Conservation (phyloP, 257 asterid genomes). For the Gentiana macrophylla region DNA sequence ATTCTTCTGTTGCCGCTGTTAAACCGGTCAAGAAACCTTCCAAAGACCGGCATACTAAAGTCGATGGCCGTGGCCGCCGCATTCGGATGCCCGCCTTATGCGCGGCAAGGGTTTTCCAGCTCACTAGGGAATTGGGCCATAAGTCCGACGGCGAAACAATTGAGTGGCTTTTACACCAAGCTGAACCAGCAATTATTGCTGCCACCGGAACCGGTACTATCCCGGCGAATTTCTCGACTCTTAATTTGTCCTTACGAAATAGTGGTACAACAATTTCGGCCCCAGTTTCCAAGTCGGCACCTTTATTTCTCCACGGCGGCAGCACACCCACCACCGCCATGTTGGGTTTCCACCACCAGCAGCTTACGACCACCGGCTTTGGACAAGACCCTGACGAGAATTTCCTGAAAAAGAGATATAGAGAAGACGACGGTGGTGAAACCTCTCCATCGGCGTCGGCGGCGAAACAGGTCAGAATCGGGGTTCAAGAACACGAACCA, state of each 20-base stretch:
- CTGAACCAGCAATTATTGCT: slow-evolving; percentile 33
- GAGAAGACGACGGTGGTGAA: slow-evolving; percentile 49
- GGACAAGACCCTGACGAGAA: slow-evolving; percentile 57
- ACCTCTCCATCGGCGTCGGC: slow-evolving; percentile 37
- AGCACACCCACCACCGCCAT: slow-evolving; percentile 47
- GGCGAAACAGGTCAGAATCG: too few relatives aligned
- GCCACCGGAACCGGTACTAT: slow-evolving; percentile 35
- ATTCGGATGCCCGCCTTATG: slow-evolving; percentile 36
- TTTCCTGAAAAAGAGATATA: slow-evolving; percentile 56
- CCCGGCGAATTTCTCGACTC: slow-evolving; percentile 65
- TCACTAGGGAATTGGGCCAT: slow-evolving; percentile 28
- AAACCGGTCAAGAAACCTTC: slow-evolving; percentile 26
- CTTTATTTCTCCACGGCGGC: slow-evolving; percentile 71
- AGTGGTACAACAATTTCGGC: slow-evolving; percentile 91
- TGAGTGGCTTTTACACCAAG: slow-evolving; percentile 33
- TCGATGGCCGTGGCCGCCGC: slow-evolving; percentile 33
- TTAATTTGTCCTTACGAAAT: slow-evolving; percentile 73
- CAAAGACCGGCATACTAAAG: slow-evolving; percentile 35
- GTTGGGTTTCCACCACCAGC: slow-evolving; percentile 87
- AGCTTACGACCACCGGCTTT: slow-evolving; percentile 28
- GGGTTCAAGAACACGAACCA: slow-evolving; percentile 54
- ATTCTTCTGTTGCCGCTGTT: neutral
- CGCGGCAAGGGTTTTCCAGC: slow-evolving; percentile 32
- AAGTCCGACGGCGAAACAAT: slow-evolving; percentile 35
- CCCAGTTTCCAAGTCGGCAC: slow-evolving; percentile 72